Base-by-base conservation (phyloP, 345 rosid species). In the Citrus sp. region DNA sequence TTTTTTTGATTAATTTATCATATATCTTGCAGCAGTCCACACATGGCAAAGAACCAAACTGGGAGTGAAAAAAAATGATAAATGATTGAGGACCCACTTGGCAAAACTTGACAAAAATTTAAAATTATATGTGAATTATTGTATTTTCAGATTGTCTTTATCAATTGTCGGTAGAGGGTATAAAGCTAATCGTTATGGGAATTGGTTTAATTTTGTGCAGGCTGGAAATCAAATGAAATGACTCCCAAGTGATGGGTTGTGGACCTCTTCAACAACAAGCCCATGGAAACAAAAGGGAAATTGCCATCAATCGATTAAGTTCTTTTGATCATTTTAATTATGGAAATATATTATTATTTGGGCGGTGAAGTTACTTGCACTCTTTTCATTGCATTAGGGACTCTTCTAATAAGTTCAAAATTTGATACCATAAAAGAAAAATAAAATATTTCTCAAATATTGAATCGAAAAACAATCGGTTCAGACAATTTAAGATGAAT, bases 181-280 rank as follows among this genome's bases (percentile, higher is more conserved):
- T 1, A 54, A 54, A 54, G 19, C 22, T 54, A 16, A 19, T 54
- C 0, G 22, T 18, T 2, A 4, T 54, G 58, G 1, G 6, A 54
- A 46, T 12, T 51, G 56, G 7, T 16, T 14, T 51, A 51, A 51
- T 16, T 42, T 0, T 32, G 34, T 73, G 78, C 78, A 74, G 78
- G 74, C 74, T 71, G 76, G 63, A 59, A 58, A 30, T 74, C 4
- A 56, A 46, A 66, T 66, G 70, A 56, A 46, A 66, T 66, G 70
- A 66, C 22, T 37, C 9, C 0, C 9, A 37, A 38, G 66, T 1
- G 19, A 37, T 58, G 76, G 55, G 22, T 6, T 60, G 67, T 71
- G 83, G 83, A 63, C 49, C 72, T 35, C 37, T 70, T 76, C 79
- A 62, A 80, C 67, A 14, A 37, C 10, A 18, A 72, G 13, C 60